These are phyloP conservation scores for Chalciporus sphaerocephalus DNA, from an alignment of 768 basidiomycete species.

Conservation along the genomic window DNA sequence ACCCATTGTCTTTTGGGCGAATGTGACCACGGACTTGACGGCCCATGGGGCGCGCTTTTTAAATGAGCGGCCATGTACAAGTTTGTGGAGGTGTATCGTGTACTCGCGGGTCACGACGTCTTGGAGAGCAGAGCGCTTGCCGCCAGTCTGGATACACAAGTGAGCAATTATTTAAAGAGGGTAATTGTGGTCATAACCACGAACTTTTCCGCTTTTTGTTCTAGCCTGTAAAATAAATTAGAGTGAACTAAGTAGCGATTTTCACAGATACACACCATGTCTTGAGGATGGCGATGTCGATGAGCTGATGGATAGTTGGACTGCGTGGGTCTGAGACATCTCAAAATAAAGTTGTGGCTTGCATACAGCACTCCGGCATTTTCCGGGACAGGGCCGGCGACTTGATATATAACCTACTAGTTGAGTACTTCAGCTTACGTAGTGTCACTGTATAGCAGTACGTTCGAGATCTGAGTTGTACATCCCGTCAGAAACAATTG, in stretches of 20 bases:
- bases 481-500: no score
- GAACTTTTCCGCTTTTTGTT: constrained; percentile 30
- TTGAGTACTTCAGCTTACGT: no score
- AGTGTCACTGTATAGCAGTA: no score
- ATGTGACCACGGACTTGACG: constrained; percentile 88
- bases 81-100: constrained; percentile 97
- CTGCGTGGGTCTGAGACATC: constrained; percentile 34
- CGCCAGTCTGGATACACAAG: constrained; percentile 48
- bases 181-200: constrained; percentile 22
- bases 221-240: constrained; percentile 37
- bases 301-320: constrained; percentile 39
- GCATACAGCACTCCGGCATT: constrained; percentile 35
- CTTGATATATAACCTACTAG: no score
- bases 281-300: constrained; percentile 61
- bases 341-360: constrained; percentile 60
- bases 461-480: no score
- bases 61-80: constrained; percentile 86
- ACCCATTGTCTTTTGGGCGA: constrained; percentile 94
- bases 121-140: constrained; percentile 95
- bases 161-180: constrained; percentile 1
- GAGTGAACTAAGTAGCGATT: background rate
- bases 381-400: no score
- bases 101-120: constrained; percentile 99
- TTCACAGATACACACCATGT: constrained; percentile 51
- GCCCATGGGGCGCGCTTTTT: constrained; percentile 98